phyloP scores from a whole-genome alignment of 495 filamentous ascomycete species.

The Aspergillus diversus region DNA sequence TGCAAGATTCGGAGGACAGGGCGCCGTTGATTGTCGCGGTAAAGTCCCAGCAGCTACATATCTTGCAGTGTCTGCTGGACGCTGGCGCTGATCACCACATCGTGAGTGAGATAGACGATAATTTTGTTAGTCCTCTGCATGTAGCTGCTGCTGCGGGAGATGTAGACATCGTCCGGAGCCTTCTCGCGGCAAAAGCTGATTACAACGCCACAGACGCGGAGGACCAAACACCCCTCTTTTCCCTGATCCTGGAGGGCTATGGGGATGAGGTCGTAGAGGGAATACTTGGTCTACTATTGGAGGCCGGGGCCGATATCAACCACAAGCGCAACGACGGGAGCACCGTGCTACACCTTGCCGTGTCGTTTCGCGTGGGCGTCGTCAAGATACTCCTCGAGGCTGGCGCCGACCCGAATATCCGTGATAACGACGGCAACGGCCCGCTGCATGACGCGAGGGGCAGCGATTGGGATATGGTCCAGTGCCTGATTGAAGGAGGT shows the following conservation, averaged over 20 bases:
- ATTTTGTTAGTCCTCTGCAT: not conserved
- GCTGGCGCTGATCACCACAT: not conserved
- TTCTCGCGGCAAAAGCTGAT: not conserved
- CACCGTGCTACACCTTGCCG: not conserved
- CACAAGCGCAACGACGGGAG: not conserved
- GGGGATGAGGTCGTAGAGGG: not conserved
- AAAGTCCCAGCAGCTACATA: not conserved
- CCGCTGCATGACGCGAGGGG: not conserved
- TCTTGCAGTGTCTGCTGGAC: not conserved
- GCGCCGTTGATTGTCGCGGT: not conserved
- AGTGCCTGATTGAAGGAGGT: not conserved
- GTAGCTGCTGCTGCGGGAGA: not conserved
- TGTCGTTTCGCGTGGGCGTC: not conserved
- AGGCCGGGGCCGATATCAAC: not conserved
- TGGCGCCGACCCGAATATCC: not conserved
- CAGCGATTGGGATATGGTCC: not conserved
- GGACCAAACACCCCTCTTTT: not conserved
- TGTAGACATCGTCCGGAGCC: not conserved
- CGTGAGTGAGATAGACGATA: not conserved
- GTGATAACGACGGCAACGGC: not conserved
- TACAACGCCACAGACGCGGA: not conserved
- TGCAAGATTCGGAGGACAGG: not conserved
- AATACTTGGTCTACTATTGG: not conserved
- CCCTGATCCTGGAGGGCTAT: not conserved
- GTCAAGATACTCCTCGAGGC: not conserved